phyloP scores from a whole-genome alignment of 2,329 filamentous ascomycete genomes.

The Penicillium sp. region DNA sequence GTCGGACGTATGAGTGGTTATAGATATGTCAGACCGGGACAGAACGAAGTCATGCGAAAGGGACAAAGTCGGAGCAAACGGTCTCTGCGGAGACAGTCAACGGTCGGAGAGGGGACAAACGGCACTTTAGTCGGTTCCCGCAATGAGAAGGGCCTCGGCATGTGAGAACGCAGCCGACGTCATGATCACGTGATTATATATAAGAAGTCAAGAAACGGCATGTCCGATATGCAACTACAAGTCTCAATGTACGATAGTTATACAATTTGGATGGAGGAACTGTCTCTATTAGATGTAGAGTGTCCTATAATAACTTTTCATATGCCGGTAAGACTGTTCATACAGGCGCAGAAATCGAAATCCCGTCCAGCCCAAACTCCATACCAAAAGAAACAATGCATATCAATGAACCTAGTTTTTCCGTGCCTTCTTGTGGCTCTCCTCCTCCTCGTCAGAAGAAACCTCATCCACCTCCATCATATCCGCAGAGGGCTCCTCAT shows the following conservation, averaged over 20 bases:
- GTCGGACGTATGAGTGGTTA: constrained; percentile 16
- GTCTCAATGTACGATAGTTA: not conserved
- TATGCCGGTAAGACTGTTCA: constrained; percentile 23
- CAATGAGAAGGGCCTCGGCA: constrained; percentile 38
- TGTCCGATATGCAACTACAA: not conserved
- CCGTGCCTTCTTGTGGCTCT: constrained; percentile 34
- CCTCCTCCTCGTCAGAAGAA: constrained; percentile 27
- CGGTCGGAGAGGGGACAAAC: constrained; percentile 20
- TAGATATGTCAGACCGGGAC: constrained; percentile 9
- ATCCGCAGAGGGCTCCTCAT: constrained; percentile 44
- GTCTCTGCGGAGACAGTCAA: not conserved
- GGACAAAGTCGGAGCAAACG: constrained; percentile 5
- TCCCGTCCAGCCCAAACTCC: constrained; percentile 27
- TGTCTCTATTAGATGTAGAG: constrained; percentile 8
- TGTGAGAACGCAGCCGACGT: constrained; percentile 37
- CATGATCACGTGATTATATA: constrained; percentile 40
- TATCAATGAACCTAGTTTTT: constrained; percentile 26
- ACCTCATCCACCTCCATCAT: constrained; percentile 47
- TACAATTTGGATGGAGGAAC: constrained; percentile 3
- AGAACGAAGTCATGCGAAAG: constrained; percentile 15
- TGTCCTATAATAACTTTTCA: constrained; percentile 20
- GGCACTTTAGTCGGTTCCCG: constrained; percentile 30
- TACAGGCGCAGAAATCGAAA: constrained; percentile 23
- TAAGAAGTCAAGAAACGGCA: no score
- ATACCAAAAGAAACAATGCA: constrained; percentile 25